Conservation (phyloP, 768 basidiomycete species). For the Kondoa malvinella region DNA sequence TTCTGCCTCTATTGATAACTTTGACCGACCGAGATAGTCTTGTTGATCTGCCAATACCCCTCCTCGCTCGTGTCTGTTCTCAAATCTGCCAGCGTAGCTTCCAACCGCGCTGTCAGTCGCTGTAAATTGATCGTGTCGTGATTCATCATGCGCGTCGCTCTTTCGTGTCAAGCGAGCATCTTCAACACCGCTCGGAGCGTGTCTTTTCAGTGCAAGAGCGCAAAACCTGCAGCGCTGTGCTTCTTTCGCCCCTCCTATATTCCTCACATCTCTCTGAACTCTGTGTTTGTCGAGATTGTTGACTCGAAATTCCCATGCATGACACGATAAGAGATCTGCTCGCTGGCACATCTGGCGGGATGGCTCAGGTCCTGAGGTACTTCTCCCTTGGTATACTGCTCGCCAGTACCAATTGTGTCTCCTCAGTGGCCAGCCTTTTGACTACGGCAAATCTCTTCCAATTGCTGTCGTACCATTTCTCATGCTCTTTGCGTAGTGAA, state of each 20-base stretch:
- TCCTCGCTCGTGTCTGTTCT: not conserved
- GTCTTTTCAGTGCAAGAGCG: no score
- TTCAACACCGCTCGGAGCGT: no score
- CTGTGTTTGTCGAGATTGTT: no score
- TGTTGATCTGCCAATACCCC: not conserved
- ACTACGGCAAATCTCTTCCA: no score
- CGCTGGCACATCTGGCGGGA: not conserved
- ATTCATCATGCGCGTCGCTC: not conserved
- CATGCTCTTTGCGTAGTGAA: no score
- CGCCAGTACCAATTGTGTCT: not conserved
- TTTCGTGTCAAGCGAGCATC: no score
- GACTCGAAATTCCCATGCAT: no score
- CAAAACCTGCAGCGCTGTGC: no score
- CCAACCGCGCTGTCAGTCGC: not conserved
- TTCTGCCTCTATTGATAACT: not conserved
- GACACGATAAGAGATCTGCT: not conserved
- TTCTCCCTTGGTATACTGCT: not conserved
- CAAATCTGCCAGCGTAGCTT: not conserved
- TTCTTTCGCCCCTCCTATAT: no score
- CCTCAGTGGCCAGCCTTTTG: not conserved
- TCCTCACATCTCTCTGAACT: no score
- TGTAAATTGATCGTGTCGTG: conserved; percentile 3
- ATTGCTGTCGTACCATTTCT: no score
- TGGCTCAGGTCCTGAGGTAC: not conserved
- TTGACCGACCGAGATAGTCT: not conserved